Evolutionary conservation across 108 stramenopile genomes (phyloP).

Genomic region (Stephanodiscus triporus): DNA sequence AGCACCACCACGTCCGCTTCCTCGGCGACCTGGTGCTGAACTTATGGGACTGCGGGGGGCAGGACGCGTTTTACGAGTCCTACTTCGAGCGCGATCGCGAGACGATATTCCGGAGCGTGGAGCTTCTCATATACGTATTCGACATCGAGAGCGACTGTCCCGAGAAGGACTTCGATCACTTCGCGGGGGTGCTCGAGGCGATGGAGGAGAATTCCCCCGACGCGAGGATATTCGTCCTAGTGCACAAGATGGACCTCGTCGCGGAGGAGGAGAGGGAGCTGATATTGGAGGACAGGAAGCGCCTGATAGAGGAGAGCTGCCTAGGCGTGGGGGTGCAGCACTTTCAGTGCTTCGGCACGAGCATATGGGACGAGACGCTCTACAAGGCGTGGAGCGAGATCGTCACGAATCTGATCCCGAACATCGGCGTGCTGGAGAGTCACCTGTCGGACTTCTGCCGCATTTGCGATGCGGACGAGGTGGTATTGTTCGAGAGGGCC

Average conservation of each 20-base stretch:
- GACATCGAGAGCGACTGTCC: slow-evolving; percentile 92
- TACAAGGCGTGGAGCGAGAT: slow-evolving; percentile 98
- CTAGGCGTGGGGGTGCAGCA: slow-evolving; percentile 71
- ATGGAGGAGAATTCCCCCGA: slow-evolving; percentile 96
- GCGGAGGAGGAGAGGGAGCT: slow-evolving; percentile 80
- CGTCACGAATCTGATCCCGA: slow-evolving; percentile 97
- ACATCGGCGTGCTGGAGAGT: slow-evolving; percentile 91
- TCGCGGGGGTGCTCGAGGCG: slow-evolving; percentile 87
- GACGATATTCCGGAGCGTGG: slow-evolving; percentile 96
- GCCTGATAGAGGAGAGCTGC: slow-evolving; percentile 82
- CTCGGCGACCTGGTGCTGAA: slow-evolving; percentile 97
- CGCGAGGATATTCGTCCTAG: slow-evolving; percentile 94
- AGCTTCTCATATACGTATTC: slow-evolving; percentile 98
- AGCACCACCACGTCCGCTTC: slow-evolving; percentile 97
- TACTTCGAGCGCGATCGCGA: slow-evolving; percentile 99
- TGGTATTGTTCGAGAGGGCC: slow-evolving; percentile 97
- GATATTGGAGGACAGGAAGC: slow-evolving; percentile 84
- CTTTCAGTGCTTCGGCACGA: slow-evolving; percentile 91
- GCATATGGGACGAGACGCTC: slow-evolving; percentile 99
- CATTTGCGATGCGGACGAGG: slow-evolving; percentile 97
- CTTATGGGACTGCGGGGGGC: slow-evolving; percentile 99
- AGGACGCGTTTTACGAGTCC: slow-evolving; percentile 96
- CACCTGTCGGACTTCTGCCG: slow-evolving; percentile 93
- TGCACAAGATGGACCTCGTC: slow-evolving; percentile 99
- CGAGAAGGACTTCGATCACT: slow-evolving; percentile 93